phyloP scores from a whole-genome alignment of 768 basidiomycete genomes.

The Termitomyces sp. region DNA sequence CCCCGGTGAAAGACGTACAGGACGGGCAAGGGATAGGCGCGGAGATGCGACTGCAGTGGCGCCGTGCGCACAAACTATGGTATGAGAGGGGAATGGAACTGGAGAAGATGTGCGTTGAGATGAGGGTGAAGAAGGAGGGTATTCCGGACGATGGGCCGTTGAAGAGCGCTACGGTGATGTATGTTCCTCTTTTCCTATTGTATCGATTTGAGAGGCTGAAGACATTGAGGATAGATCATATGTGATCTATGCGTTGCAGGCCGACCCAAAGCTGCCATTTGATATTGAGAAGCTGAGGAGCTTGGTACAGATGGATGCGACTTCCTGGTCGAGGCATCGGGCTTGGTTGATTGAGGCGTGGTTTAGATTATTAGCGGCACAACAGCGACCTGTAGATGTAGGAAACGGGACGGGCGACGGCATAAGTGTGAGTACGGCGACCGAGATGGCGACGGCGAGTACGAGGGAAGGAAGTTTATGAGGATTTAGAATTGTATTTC shows the following conservation, averaged over 20 bases:
- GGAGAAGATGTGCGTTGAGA: conserved; percentile 26
- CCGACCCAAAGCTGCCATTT: conserved; percentile 23
- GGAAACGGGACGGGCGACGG: background rate
- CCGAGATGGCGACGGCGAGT: background rate
- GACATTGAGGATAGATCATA: conserved; percentile 22
- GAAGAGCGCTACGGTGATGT: conserved; percentile 30
- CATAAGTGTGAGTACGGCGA: background rate
- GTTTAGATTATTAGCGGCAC: conserved; percentile 2
- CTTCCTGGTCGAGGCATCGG: conserved; percentile 26
- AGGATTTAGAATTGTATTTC: background rate
- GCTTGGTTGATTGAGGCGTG: conserved; percentile 21
- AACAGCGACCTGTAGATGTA: background rate
- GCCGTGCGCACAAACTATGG: conserved; percentile 34
- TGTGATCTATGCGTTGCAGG: conserved; percentile 26
- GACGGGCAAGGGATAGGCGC: background rate
- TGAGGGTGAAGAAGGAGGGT: conserved; percentile 19
- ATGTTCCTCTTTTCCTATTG: conserved; percentile 6
- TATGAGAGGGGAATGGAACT: conserved; percentile 21
- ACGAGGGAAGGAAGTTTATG: background rate
- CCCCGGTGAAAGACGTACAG: background rate
- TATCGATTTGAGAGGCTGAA: background rate
- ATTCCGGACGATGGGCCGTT: conserved; percentile 14
- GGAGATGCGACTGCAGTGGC: conserved; percentile 21
- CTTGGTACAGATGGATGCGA: conserved; percentile 27
- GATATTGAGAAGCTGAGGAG: conserved; percentile 25